Evolutionary conservation across 164 flowering plant species (phyloP).

Genomic region (Hamamelis virginiana): DNA sequence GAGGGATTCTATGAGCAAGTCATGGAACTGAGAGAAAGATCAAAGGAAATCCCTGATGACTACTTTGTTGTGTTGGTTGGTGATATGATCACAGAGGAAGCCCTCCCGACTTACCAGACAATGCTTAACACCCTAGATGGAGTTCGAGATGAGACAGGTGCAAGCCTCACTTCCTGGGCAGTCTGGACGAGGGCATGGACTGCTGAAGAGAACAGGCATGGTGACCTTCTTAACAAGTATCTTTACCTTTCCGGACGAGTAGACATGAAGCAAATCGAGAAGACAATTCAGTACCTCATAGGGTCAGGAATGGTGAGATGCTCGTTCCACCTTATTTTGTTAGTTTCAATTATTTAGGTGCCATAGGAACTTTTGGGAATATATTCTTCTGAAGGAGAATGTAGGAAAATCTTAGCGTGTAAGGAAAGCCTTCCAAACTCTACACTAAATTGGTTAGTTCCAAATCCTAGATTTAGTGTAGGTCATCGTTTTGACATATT

Average conservation of each 20-base stretch:
- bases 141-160: slow-evolving; percentile 51
- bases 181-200: slow-evolving; percentile 59
- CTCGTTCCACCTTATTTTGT: not conserved
- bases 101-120: slow-evolving; percentile 62
- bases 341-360: not conserved
- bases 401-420: not conserved
- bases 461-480: not conserved
- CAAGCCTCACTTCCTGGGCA: slow-evolving; percentile 53
- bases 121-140: slow-evolving; percentile 51
- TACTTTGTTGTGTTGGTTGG: slow-evolving; percentile 48
- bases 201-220: slow-evolving; percentile 55
- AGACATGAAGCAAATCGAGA: slow-evolving; percentile 53
- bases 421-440: not conserved
- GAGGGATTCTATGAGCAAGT: slow-evolving; percentile 48
- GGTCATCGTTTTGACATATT: not conserved
- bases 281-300: slow-evolving; percentile 52
- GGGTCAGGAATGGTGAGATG: slow-evolving; percentile 49
- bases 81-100: slow-evolving; percentile 58
- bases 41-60: slow-evolving; percentile 42
- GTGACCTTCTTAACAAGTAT: slow-evolving; percentile 54
- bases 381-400: not conserved
- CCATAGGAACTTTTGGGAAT: not conserved
- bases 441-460: not conserved
- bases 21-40: slow-evolving; percentile 37
- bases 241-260: slow-evolving; percentile 54